phyloP scores from a whole-genome alignment of 345 rosid genomes.

The Lepidium sativum region DNA sequence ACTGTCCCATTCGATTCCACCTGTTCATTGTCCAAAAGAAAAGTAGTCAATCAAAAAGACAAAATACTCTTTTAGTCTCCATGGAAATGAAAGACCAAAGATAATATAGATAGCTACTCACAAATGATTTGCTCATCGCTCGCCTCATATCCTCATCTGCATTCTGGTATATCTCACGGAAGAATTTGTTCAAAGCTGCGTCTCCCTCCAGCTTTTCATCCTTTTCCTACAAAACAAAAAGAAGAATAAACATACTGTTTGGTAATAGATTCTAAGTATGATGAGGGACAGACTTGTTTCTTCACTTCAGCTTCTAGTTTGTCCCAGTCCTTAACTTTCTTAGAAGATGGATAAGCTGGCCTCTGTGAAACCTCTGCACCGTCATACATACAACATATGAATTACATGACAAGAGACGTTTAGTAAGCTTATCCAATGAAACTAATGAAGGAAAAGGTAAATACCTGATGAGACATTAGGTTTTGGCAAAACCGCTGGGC shows the following conservation, averaged over 20 bases:
- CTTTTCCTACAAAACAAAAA: conserved; percentile 57
- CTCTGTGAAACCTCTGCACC: conserved; percentile 36
- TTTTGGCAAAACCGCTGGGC: conserved; percentile 33
- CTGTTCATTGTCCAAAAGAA: conserved; percentile 29
- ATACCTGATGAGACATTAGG: conserved; percentile 37
- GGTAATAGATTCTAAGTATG: background rate
- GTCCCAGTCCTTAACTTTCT: conserved; percentile 70
- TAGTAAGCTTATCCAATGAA: background rate
- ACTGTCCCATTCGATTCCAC: conserved; percentile 93
- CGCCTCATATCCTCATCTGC: conserved; percentile 84
- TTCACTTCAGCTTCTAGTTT: conserved; percentile 81
- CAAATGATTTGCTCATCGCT: conserved; percentile 96
- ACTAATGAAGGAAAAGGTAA: background rate
- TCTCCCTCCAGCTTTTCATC: conserved; percentile 95
- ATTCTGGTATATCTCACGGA: conserved; percentile 66
- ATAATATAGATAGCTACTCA: conserved; percentile 32
- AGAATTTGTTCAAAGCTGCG: conserved; percentile 90
- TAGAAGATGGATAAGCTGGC: conserved; percentile 79
- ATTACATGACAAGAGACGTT: background rate
- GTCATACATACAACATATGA: background rate
- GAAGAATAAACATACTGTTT: background rate
- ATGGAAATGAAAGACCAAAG: background rate
- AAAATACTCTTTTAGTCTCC: background rate
- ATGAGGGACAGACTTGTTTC: conserved; percentile 42
- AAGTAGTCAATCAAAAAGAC: background rate